phyloP scores from a whole-genome alignment of 345 rosid genomes.

The Linum trigynum region DNA sequence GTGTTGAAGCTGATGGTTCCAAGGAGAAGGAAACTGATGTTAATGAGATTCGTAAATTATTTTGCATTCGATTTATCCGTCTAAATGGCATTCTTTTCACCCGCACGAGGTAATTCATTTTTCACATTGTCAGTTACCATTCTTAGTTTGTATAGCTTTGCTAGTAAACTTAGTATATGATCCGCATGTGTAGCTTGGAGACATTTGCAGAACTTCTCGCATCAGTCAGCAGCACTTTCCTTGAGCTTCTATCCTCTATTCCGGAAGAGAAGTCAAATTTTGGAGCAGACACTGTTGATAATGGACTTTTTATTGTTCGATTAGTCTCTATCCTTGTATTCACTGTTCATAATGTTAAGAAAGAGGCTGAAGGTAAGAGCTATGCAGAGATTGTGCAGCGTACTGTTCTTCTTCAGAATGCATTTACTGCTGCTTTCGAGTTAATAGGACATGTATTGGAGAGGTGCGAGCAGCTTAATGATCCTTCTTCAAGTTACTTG shows the following conservation, averaged over 20 bases:
- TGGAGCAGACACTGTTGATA: slow-evolving; percentile 58
- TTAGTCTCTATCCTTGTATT: slow-evolving; percentile 64
- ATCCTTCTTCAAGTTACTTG: slow-evolving; percentile 66
- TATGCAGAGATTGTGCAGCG: slow-evolving; percentile 92
- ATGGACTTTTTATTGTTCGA: slow-evolving; percentile 59
- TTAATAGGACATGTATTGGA: slow-evolving; percentile 52
- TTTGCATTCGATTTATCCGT: slow-evolving; percentile 76
- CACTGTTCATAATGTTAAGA: slow-evolving; percentile 61
- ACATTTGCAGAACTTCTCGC: slow-evolving; percentile 70
- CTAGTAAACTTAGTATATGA: neutral
- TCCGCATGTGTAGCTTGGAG: slow-evolving; percentile 60
- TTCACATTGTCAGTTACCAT: neutral
- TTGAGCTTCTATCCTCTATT: slow-evolving; percentile 60
- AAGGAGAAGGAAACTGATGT: slow-evolving; percentile 37
- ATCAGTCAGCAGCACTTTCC: slow-evolving; percentile 46
- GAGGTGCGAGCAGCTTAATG: slow-evolving; percentile 53
- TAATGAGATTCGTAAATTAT: slow-evolving; percentile 45
- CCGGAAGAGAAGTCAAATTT: slow-evolving; percentile 50
- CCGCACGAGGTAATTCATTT: slow-evolving; percentile 59
- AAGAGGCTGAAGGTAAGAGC: slow-evolving; percentile 67
- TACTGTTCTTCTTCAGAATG: slow-evolving; percentile 72
- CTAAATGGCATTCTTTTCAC: slow-evolving; percentile 90
- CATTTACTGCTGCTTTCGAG: slow-evolving; percentile 67
- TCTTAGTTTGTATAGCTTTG: neutral
- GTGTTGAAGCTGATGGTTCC: slow-evolving; percentile 31